Conservation (phyloP, 257 asterid genomes). For the Coffea canephora region DNA sequence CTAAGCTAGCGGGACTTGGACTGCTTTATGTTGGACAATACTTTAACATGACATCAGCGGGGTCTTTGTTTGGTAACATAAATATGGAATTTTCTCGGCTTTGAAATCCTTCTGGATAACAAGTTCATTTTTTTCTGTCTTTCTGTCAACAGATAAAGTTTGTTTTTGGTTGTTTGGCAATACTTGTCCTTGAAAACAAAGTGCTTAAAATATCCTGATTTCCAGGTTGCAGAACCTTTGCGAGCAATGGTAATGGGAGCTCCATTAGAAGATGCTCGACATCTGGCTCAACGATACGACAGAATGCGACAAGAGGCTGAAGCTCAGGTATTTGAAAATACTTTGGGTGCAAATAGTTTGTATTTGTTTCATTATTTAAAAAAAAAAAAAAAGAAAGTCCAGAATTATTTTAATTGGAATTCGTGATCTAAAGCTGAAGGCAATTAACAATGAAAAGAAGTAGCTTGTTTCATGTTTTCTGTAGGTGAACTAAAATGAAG, state of each 20-base stretch:
- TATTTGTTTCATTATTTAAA: not conserved
- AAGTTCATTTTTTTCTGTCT: not conserved
- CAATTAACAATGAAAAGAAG: not conserved
- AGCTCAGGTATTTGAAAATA: conserved; percentile 74
- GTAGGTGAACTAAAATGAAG: not conserved
- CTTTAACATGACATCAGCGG: not conserved
- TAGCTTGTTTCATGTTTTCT: not conserved
- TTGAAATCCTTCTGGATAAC: not conserved
- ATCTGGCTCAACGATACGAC: conserved; percentile 97
- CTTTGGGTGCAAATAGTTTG: not conserved
- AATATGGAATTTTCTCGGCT: not conserved
- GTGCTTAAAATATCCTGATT: conserved; percentile 1
- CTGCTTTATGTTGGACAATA: conserved; percentile 8
- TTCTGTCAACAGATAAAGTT: not conserved
- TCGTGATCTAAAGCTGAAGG: not conserved
- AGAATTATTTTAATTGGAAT: not conserved
- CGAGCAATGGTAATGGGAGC: conserved; percentile 99
- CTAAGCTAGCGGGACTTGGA: not conserved
- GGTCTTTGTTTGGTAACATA: not conserved
- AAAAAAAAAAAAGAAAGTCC: not conserved
- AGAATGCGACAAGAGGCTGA: conserved; percentile 98
- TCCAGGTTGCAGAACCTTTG: conserved; percentile 94
- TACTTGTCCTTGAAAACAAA: not conserved
- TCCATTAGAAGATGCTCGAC: conserved; percentile 99
- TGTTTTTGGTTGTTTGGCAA: not conserved